phyloP scores from a whole-genome alignment of 306 rosid species.

The Astragalus membranaceus region DNA sequence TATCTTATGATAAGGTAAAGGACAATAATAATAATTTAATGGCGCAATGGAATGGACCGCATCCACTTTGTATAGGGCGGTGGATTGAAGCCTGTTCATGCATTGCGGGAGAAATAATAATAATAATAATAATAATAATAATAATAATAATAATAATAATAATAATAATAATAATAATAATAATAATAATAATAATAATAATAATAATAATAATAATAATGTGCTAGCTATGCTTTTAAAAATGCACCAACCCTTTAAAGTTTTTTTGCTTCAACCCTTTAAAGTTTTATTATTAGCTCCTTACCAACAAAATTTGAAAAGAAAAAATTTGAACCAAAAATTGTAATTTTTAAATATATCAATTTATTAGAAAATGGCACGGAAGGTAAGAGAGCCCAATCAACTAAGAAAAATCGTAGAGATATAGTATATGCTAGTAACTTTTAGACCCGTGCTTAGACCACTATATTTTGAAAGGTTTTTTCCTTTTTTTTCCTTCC shows the following conservation, averaged over 20 bases:
- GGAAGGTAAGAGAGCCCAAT: background rate
- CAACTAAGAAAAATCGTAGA: background rate
- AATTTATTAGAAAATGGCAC: background rate
- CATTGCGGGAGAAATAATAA: background rate
- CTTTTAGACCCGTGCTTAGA: background rate
- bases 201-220: background rate
- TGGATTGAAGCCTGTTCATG: background rate
- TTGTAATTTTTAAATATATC: background rate
- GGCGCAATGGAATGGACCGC: background rate
- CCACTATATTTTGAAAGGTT: background rate
- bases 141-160: too few species aligned
- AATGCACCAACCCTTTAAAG: background rate
- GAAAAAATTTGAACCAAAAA: background rate
- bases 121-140: too few species aligned
- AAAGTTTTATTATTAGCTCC: background rate
- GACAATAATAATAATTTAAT: background rate
- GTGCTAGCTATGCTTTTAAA: background rate
- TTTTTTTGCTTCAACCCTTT: background rate
- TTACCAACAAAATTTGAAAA: too few species aligned
- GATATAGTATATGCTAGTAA: background rate
- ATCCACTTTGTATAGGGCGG: background rate
- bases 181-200: too few species aligned
- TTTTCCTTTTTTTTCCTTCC: background rate
- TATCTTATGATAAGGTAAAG: slow-evolving; percentile 5
- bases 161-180: too few species aligned